Evolutionary conservation across 139 green algal species (phyloP).

Genomic region (Raphidocelis subcapitata): DNA sequence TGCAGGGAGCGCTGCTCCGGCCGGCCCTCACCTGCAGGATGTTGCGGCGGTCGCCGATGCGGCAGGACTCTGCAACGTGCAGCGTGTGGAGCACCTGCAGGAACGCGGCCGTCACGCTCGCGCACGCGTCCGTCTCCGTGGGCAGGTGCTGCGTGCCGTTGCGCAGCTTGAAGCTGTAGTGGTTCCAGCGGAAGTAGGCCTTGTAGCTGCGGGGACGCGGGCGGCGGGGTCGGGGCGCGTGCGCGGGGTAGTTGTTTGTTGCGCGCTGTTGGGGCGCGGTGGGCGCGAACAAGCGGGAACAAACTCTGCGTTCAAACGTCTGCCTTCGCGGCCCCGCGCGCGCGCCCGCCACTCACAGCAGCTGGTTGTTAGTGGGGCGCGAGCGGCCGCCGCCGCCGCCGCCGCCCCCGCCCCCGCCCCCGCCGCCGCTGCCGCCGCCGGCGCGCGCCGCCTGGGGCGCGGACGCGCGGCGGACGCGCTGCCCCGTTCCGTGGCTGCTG

Average conservation of each 20-base stretch:
- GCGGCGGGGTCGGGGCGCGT: not conserved
- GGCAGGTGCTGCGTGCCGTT: slow-evolving; percentile 49
- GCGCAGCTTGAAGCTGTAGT: slow-evolving; percentile 69
- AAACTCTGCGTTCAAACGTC: no score
- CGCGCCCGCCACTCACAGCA: slow-evolving; percentile 67
- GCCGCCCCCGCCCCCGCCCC: no score
- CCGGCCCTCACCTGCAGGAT: slow-evolving; percentile 59
- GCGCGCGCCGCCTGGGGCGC: no score
- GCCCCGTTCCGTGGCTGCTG: no score
- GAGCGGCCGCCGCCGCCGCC: slow-evolving; percentile 39
- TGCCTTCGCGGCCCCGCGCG: not conserved
- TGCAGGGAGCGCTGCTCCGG: no score
- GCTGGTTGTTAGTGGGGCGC: slow-evolving; percentile 91
- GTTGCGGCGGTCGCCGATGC: slow-evolving; percentile 58
- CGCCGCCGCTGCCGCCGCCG: no score
- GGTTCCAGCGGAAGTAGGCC: slow-evolving; percentile 86
- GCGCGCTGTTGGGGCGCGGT: not conserved
- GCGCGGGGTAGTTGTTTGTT: not conserved
- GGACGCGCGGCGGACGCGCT: no score
- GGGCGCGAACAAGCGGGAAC: not conserved
- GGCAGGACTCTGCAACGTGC: slow-evolving; percentile 62
- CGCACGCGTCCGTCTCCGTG: slow-evolving; percentile 85
- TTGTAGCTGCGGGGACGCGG: slow-evolving; percentile 70
- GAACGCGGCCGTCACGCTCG: slow-evolving; percentile 91
- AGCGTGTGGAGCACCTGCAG: slow-evolving; percentile 85